A percentile compares a stretch with the other conserved stretches of the same genome.
phyloP scores from a whole-genome alignment of 1,139 yeast species.

The Kazachstania sp. region DNA sequence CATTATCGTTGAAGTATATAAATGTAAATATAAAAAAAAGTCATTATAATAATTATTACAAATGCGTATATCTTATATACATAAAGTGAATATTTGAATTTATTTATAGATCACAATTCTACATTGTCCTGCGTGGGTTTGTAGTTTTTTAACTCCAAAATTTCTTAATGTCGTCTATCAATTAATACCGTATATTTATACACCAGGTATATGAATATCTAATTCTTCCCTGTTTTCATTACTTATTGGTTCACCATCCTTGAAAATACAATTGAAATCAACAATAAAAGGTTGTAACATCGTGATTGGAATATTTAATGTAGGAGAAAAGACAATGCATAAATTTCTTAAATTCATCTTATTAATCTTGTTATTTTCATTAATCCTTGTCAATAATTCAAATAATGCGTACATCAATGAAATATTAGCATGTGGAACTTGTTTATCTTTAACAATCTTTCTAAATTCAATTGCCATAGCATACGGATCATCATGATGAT shows the following conservation, averaged over 20 bases:
- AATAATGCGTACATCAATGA: slow-evolving; percentile 60
- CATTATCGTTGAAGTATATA: neutral
- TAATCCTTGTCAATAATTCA: slow-evolving; percentile 56
- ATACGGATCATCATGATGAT: slow-evolving; percentile 26
- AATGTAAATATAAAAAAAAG: neutral
- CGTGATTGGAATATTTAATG: slow-evolving; percentile 62
- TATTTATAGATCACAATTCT: neutral
- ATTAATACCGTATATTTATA: neutral
- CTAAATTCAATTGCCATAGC: slow-evolving; percentile 30
- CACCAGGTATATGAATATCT: slow-evolving; percentile 32
- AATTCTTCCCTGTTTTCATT: slow-evolving; percentile 28
- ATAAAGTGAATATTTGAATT: neutral
- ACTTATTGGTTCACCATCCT: slow-evolving; percentile 38
- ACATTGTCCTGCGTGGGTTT: no score
- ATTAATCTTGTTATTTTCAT: slow-evolving; percentile 55
- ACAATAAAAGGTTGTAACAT: slow-evolving; percentile 54
- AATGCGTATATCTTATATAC: neutral
- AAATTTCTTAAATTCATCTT: slow-evolving; percentile 77
- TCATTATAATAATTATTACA: slow-evolving; percentile 3
- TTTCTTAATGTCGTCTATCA: no score
- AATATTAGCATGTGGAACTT: slow-evolving; percentile 44
- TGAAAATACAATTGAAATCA: slow-evolving; percentile 59
- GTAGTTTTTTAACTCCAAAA: no score
- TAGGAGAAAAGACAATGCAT: slow-evolving; percentile 81
- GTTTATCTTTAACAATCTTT: slow-evolving; percentile 26